Percentiles rank a stretch among this genome's conserved stretches.
phyloP scores from a whole-genome alignment of 2,329 filamentous ascomycete species.

The Bipolaris gigantea region DNA sequence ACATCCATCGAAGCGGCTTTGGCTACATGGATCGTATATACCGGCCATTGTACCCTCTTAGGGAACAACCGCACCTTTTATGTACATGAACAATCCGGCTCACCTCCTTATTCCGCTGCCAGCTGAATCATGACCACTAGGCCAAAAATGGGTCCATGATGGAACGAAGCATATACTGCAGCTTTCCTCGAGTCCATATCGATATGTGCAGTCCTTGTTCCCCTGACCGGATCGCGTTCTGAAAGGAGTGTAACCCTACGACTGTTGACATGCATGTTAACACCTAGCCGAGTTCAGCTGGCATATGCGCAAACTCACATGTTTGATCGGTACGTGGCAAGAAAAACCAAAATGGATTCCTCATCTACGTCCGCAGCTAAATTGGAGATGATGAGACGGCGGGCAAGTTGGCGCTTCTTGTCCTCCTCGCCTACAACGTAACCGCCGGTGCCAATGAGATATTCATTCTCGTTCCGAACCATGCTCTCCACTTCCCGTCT shows the following conservation, averaged over 20 bases:
- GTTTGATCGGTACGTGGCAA: constrained; percentile 16
- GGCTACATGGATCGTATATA: not conserved
- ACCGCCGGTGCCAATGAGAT: constrained; percentile 11
- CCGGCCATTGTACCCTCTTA: not conserved
- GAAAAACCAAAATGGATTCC: constrained; percentile 19
- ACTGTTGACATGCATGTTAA: constrained; percentile 12
- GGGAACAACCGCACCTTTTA: not conserved
- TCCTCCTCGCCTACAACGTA: constrained; percentile 16
- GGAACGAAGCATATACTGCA: constrained; percentile 19
- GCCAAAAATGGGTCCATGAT: constrained; percentile 22
- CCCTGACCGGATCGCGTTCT: constrained; percentile 19
- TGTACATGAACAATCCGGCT: not conserved
- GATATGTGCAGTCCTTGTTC: constrained; percentile 28
- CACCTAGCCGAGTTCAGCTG: not conserved
- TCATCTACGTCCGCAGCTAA: constrained; percentile 29
- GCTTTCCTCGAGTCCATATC: constrained; percentile 21
- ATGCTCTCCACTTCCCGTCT: constrained; percentile 11
- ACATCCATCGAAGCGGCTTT: not conserved
- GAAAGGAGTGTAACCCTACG: constrained; percentile 20
- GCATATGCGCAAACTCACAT: constrained; percentile 17
- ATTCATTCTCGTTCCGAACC: constrained; percentile 12
- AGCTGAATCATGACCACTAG: constrained; percentile 18
- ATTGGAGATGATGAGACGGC: constrained; percentile 29
- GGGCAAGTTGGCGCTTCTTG: constrained; percentile 5
- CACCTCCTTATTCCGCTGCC: constrained; percentile 7